Conservation (phyloP, 2,329 filamentous ascomycete genomes). For the Clonostachys byssicola region DNA sequence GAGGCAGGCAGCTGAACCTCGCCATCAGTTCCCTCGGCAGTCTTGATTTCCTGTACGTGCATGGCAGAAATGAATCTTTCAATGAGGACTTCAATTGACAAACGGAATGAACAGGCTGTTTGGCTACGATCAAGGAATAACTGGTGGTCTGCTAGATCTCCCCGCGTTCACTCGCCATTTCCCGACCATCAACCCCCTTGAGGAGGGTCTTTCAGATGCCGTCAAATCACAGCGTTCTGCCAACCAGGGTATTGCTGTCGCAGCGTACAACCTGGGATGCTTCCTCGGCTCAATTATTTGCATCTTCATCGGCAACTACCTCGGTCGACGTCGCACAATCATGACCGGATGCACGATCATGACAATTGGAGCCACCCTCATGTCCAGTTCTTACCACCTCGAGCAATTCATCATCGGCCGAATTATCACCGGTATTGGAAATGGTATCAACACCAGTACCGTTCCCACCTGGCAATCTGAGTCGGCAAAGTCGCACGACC, state of each 20-base stretch:
- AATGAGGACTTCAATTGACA: neutral
- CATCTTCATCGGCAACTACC: slow-evolving; percentile 31
- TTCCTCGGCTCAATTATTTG: slow-evolving; percentile 37
- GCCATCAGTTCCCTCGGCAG: slow-evolving; percentile 9
- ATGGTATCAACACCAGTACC: slow-evolving; percentile 1
- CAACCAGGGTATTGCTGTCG: slow-evolving; percentile 28
- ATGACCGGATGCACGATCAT: slow-evolving; percentile 10
- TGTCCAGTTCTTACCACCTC: slow-evolving; percentile 6
- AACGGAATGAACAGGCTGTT: slow-evolving; percentile 12
- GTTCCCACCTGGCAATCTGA: slow-evolving; percentile 21
- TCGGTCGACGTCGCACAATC: slow-evolving; percentile 35
- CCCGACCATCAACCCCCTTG: slow-evolving; percentile 31
- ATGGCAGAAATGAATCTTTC: too few species aligned
- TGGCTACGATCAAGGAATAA: slow-evolving; percentile 31
- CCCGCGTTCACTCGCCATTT: slow-evolving; percentile 14
- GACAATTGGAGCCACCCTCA: slow-evolving; percentile 5
- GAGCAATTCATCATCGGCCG: slow-evolving; percentile 19
- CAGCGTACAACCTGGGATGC: slow-evolving; percentile 41
- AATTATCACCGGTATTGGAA: slow-evolving; percentile 28
- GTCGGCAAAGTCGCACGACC: slow-evolving; percentile 16
- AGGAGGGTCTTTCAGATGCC: slow-evolving; percentile 18
- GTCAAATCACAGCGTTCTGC: slow-evolving; percentile 6
- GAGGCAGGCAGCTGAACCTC: slow-evolving; percentile 8
- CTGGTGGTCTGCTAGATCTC: slow-evolving; percentile 28
- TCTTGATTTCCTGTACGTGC: slow-evolving; percentile 6